These are phyloP conservation scores for Spiraea crenata DNA, from an alignment of 331 rosid species.

Conservation along the genomic window DNA sequence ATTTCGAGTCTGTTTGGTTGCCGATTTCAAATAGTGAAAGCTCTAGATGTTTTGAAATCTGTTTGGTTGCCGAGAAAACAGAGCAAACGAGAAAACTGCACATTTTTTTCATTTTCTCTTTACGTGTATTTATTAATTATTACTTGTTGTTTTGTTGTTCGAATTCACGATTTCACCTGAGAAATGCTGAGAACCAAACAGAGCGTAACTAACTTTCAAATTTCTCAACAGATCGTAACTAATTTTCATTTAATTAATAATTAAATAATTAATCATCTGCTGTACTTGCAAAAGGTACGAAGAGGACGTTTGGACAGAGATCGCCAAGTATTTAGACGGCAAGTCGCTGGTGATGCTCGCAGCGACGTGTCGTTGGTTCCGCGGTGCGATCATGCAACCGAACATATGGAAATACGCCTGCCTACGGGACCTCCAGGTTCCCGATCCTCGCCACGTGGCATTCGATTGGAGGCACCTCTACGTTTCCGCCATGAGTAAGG, in stretches of 20 bases:
- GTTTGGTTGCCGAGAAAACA: constrained; percentile 12
- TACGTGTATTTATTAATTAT: too few species aligned
- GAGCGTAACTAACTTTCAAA: background rate
- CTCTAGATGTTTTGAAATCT: background rate
- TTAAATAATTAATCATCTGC: background rate
- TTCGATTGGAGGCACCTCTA: constrained; percentile 74
- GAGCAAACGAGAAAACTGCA: background rate
- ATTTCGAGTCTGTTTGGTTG: too few species aligned
- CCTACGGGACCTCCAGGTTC: constrained; percentile 85
- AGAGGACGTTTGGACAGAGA: constrained; percentile 87
- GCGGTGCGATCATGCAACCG: constrained; percentile 61
- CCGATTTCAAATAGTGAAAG: background rate
- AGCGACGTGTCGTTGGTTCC: constrained; percentile 75
- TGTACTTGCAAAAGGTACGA: constrained; percentile 54
- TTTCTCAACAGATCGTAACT: background rate
- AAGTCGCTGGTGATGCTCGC: constrained; percentile 81
- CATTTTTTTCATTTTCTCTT: background rate
- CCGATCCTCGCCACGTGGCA: constrained; percentile 51
- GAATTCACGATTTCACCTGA: background rate
- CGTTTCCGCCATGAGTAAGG: constrained; percentile 70
- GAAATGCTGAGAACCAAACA: background rate
- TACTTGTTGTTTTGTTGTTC: too few species aligned
- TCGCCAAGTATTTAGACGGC: constrained; percentile 76
- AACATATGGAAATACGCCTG: constrained; percentile 73
- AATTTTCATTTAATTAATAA: background rate